Evolutionary conservation across 495 filamentous ascomycete species (phyloP).

Genomic region (Chlorociboria aeruginascens): DNA sequence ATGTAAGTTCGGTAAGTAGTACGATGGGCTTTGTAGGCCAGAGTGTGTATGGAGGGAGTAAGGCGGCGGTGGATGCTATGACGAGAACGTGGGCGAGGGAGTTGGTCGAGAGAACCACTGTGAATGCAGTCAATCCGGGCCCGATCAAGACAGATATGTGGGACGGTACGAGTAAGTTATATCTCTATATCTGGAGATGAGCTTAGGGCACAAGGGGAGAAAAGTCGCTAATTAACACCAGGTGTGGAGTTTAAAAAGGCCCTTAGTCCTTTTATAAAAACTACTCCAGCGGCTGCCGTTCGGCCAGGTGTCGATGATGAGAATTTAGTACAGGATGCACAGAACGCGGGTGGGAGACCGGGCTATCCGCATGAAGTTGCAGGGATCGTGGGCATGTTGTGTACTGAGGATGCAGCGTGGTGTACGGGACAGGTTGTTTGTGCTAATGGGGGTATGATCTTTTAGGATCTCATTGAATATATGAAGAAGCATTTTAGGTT

Average conservation of each 20-base stretch:
- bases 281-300: slow-evolving; percentile 49
- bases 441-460: slow-evolving; percentile 73
- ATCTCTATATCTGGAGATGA: too few species aligned
- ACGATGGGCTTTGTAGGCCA: slow-evolving; percentile 58
- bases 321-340: slow-evolving; percentile 43
- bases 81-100: slow-evolving; percentile 81
- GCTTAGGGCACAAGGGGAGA: too few species aligned
- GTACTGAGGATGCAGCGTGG: slow-evolving; percentile 59
- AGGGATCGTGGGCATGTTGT: slow-evolving; percentile 76
- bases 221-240: too few species aligned
- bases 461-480: slow-evolving; percentile 24
- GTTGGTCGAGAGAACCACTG: slow-evolving; percentile 62
- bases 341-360: slow-evolving; percentile 55
- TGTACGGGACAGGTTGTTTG: slow-evolving; percentile 77
- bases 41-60: slow-evolving; percentile 76
- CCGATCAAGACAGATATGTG: slow-evolving; percentile 72
- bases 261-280: slow-evolving; percentile 45
- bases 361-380: slow-evolving; percentile 70
- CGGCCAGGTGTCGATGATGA: slow-evolving; percentile 45
- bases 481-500: too few species aligned
- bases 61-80: slow-evolving; percentile 87
- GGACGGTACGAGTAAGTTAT: slow-evolving; percentile 18
- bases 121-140: slow-evolving; percentile 83
- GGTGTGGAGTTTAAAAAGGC: slow-evolving; percentile 26
- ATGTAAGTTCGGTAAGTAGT: slow-evolving; percentile 60